Conservation (phyloP, 2,329 filamentous ascomycete species). For the Aspergillus latus region DNA sequence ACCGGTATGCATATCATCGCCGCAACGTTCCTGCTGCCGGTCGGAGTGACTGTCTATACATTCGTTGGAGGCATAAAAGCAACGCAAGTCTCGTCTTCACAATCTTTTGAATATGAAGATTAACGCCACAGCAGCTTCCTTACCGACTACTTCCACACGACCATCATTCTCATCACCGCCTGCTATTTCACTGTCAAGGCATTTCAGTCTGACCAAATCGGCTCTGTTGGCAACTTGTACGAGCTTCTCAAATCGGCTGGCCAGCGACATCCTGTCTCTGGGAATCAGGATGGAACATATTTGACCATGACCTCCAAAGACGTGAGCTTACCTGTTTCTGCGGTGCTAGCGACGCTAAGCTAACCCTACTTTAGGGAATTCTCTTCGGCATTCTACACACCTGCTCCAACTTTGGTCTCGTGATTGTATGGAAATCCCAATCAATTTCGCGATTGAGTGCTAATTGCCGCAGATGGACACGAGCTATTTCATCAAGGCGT, state of each 20-base stretch:
- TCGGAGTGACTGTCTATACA: constrained; percentile 42
- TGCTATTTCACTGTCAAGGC: constrained; percentile 54
- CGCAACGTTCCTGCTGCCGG: constrained; percentile 48
- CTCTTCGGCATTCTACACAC: constrained; percentile 53
- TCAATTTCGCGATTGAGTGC: background rate
- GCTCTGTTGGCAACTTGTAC: constrained; percentile 51
- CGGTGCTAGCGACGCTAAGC: too few species aligned
- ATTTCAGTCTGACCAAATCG: constrained; percentile 47
- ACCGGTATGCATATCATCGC: constrained; percentile 54
- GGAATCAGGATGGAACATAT: constrained; percentile 56
- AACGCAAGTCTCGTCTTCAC: constrained; percentile 24
- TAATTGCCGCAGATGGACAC: constrained; percentile 47
- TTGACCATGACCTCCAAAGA: constrained; percentile 57
- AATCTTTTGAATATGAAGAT: background rate
- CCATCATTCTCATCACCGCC: constrained; percentile 53
- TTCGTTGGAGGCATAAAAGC: constrained; percentile 45
- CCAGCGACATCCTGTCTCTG: constrained; percentile 47
- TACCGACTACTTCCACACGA: constrained; percentile 57
- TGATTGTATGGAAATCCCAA: constrained; percentile 41
- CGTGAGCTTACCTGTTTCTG: background rate
- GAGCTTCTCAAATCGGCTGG: constrained; percentile 52
- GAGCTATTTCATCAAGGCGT: constrained; percentile 56
- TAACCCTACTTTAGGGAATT: constrained; percentile 40
- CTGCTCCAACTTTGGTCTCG: constrained; percentile 53
- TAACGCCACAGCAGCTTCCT: constrained; percentile 34